Evolutionary conservation across 1,139 yeast species (phyloP).

Genomic region (Waltiozyma solani): DNA sequence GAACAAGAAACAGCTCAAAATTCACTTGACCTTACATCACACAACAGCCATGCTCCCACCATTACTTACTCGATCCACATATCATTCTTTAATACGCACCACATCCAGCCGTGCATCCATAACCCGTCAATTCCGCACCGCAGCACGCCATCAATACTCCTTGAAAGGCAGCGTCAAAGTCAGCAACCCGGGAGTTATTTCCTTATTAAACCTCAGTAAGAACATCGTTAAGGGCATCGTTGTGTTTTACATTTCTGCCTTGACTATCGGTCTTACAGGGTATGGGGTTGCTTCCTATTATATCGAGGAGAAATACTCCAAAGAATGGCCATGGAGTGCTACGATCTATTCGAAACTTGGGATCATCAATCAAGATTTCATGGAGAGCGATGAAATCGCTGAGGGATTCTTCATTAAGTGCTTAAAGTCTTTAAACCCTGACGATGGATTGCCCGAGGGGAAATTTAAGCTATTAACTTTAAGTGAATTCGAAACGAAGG

Average conservation of each 20-base stretch:
- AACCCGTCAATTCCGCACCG: too few species aligned
- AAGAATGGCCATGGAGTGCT: constrained; percentile 22
- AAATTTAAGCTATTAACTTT: constrained; percentile 19
- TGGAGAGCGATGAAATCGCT: constrained; percentile 13
- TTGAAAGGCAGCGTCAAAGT: too few species aligned
- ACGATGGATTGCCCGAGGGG: constrained; percentile 7
- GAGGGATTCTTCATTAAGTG: constrained; percentile 17
- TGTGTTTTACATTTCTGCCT: constrained; percentile 16
- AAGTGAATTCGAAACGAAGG: constrained; percentile 10
- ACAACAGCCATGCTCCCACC: too few species aligned
- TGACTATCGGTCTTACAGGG: constrained; percentile 13
- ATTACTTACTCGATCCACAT: too few species aligned
- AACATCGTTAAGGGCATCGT: constrained; percentile 9
- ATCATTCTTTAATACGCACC: too few species aligned
- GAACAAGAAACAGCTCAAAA: too few species aligned
- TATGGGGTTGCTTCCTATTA: constrained; percentile 15
- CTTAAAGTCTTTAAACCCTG: constrained; percentile 15
- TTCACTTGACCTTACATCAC: too few species aligned
- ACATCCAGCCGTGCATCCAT: too few species aligned
- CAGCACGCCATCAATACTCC: too few species aligned
- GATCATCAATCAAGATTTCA: constrained; percentile 20
- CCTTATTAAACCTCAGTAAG: not conserved
- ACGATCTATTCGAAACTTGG: constrained; percentile 20
- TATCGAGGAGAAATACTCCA: constrained; percentile 19
- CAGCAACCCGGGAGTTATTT: too few species aligned